Percentiles rank a stretch among this genome's conserved stretches.
These are phyloP conservation scores for Phytophthora lateralis DNA, from an alignment of 352 stramenopile genomes.

Conservation along the genomic window DNA sequence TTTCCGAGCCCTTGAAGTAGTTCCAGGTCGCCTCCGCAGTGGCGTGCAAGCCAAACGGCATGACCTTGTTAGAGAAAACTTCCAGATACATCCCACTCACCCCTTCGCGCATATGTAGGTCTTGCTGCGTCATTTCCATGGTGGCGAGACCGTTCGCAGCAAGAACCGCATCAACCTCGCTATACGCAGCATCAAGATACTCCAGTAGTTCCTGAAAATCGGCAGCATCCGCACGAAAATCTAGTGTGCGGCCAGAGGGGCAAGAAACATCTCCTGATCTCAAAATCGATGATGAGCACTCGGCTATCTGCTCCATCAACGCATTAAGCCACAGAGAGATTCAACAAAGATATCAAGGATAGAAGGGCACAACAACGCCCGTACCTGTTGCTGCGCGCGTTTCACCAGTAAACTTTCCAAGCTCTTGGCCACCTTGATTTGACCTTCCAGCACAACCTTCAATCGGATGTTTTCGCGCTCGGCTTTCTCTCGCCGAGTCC, in stretches of 20 bases:
- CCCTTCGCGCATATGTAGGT: slow-evolving; percentile 32
- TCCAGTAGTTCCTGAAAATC: slow-evolving; percentile 31
- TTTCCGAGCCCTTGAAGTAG: slow-evolving; percentile 43
- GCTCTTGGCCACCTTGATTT: slow-evolving; percentile 50
- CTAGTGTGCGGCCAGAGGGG: slow-evolving; percentile 14
- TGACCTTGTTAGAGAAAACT: slow-evolving; percentile 36
- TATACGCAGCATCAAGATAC: slow-evolving; percentile 31
- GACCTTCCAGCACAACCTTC: slow-evolving; percentile 44
- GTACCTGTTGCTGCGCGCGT: slow-evolving; percentile 24
- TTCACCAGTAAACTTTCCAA: slow-evolving; percentile 46
- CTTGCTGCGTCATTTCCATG: slow-evolving; percentile 34
- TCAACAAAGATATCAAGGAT: not conserved
- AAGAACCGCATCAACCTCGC: slow-evolving; percentile 33
- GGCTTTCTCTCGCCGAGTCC: slow-evolving; percentile 13
- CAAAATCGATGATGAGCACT: slow-evolving; percentile 25
- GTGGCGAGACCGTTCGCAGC: slow-evolving; percentile 29
- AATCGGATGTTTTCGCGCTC: slow-evolving; percentile 40
- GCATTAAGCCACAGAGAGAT: not conserved
- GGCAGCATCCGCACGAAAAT: slow-evolving; percentile 26
- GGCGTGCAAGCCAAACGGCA: slow-evolving; percentile 33
- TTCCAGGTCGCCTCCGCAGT: slow-evolving; percentile 38
- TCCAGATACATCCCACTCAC: slow-evolving; percentile 36
- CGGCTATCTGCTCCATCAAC: slow-evolving; percentile 13
- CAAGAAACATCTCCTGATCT: slow-evolving; percentile 15
- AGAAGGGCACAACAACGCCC: too few relatives aligned